A percentile compares a stretch with the other conserved stretches of the same genome.
These are phyloP conservation scores for Penicillium antarcticum DNA, from an alignment of 495 filamentous ascomycete species.

Conservation along the genomic window DNA sequence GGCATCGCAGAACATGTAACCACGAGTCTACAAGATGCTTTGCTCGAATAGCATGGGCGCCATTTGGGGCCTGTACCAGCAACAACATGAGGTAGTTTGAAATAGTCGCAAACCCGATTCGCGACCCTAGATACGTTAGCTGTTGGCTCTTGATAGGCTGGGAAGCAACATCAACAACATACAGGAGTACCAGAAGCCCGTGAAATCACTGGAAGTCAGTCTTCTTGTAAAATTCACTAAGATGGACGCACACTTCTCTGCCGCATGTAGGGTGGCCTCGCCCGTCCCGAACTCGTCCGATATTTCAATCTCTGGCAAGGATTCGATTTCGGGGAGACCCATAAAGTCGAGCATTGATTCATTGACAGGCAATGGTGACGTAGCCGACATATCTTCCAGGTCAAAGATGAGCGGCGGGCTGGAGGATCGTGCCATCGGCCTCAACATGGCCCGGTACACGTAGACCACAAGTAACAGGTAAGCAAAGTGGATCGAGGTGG, in stretches of 20 bases:
- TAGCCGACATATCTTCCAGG: slow-evolving; percentile 24
- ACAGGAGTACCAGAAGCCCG: slow-evolving; percentile 39
- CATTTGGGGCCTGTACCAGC: slow-evolving; percentile 32
- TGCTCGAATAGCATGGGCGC: slow-evolving; percentile 24
- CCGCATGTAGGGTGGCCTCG: slow-evolving; percentile 28
- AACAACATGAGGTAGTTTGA: slow-evolving; percentile 36
- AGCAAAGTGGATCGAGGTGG: slow-evolving; percentile 34
- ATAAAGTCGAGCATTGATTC: slow-evolving; percentile 22
- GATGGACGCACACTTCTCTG: slow-evolving; percentile 33
- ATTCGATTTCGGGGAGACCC: slow-evolving; percentile 20
- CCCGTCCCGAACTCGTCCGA: slow-evolving; percentile 23
- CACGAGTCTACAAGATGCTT: slow-evolving; percentile 34
- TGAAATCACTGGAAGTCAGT: slow-evolving; percentile 31
- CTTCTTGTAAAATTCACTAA: slow-evolving; percentile 28
- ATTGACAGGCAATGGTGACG: slow-evolving; percentile 15
- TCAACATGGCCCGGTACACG: slow-evolving; percentile 35
- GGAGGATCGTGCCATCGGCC: slow-evolving; percentile 33
- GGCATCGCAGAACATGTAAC: slow-evolving; percentile 28
- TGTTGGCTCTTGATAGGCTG: not conserved
- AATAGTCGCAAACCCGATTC: slow-evolving; percentile 35
- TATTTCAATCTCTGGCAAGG: slow-evolving; percentile 24
- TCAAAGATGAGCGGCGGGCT: slow-evolving; percentile 34
- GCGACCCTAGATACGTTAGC: slow-evolving; percentile 25
- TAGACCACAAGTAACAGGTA: slow-evolving; percentile 34
- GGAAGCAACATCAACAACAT: slow-evolving; percentile 1